These are phyloP conservation scores for Penicillium sp. DNA, from an alignment of 2,329 filamentous ascomycete genomes.

Conservation along the genomic window DNA sequence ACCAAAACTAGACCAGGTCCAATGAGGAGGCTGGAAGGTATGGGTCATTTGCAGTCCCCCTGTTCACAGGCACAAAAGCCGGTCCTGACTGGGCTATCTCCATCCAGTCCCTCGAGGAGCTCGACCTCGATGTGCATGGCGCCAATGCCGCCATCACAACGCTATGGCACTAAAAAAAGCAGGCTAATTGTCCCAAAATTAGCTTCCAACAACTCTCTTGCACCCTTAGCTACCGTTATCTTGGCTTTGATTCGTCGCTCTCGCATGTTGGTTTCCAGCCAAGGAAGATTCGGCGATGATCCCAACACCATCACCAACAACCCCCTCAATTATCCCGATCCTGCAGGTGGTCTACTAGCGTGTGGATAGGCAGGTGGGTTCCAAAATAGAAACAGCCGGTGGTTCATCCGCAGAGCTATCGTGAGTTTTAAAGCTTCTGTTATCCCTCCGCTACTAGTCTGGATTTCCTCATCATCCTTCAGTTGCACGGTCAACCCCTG, in stretches of 20 bases:
- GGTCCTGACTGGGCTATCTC: slow-evolving; percentile 31
- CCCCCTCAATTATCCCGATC: slow-evolving; percentile 8
- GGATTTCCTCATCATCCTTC: background rate
- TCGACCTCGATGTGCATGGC: slow-evolving; percentile 22
- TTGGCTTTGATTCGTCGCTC: slow-evolving; percentile 2
- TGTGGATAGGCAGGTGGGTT: slow-evolving; percentile 1
- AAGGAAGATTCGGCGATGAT: slow-evolving; percentile 4
- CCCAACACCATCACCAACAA: slow-evolving; percentile 3
- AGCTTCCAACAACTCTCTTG: slow-evolving; percentile 1
- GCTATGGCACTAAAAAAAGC: slow-evolving; percentile 3
- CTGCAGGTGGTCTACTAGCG: slow-evolving; percentile 4
- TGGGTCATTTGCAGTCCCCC: slow-evolving; percentile 1
- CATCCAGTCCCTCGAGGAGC: slow-evolving; percentile 32
- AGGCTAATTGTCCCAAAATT: slow-evolving; percentile 9
- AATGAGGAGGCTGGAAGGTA: background rate
- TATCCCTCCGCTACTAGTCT: slow-evolving; percentile 1
- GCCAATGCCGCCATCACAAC: slow-evolving; percentile 7
- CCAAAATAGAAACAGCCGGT: slow-evolving; percentile 9
- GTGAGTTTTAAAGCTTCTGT: slow-evolving; percentile 8
- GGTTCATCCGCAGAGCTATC: slow-evolving; percentile 1
- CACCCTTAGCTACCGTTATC: slow-evolving; percentile 3
- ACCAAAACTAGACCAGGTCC: background rate
- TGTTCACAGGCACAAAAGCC: slow-evolving; percentile 1
- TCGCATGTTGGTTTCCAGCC: background rate
- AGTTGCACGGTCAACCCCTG: background rate